Base-by-base conservation (phyloP, 2,329 filamentous ascomycete genomes). In the Penicillium sp. region DNA sequence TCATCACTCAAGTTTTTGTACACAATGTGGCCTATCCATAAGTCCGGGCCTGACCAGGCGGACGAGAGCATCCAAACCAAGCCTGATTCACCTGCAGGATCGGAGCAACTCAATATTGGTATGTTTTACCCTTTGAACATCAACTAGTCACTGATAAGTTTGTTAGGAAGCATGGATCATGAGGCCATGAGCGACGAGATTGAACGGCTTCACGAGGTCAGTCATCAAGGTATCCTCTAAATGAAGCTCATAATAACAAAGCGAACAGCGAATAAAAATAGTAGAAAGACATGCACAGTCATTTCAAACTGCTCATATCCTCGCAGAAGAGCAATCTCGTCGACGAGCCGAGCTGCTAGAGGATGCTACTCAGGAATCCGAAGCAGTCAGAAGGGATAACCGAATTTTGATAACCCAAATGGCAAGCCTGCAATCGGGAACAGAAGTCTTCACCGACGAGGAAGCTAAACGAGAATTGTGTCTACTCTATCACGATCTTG, bases 381-480 rank as follows among this genome's bases (percentile, higher is more conserved):
- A 51, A 3, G 43, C 6, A 10, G 34, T 41, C 7, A 23, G 38
- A 11, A 32, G 47, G 16, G 47, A 55, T 18, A 53, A 58, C 27
- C n/a, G 29, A 5, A 38, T 47, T 16, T 35, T 52, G 7, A 13
- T 34, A 11, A 8, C 13, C 4, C 52, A 57, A 2, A 27, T 65
- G 1, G 39, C 43, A 8, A 16, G 10, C 2, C 41, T 61, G 2
- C 55, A 56, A 14, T 13, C 46, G 4, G 49, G 45, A 26, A 34
- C 50, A 0, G 41, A 61, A 2, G n/a, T 18, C 1, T 18, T 66
- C 7, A 45, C 54, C 4, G 61, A 65, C 2, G 59, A 59, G 3
- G 51, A 62, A 5, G 49, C 39, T 5, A 27, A 36, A 2, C 40
- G 30, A 11, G 41, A 18, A 13, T 64, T 63, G 55, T 46, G 16